Conservation (phyloP, 2,329 filamentous ascomycete species). For the Neoascochyta sp. region DNA sequence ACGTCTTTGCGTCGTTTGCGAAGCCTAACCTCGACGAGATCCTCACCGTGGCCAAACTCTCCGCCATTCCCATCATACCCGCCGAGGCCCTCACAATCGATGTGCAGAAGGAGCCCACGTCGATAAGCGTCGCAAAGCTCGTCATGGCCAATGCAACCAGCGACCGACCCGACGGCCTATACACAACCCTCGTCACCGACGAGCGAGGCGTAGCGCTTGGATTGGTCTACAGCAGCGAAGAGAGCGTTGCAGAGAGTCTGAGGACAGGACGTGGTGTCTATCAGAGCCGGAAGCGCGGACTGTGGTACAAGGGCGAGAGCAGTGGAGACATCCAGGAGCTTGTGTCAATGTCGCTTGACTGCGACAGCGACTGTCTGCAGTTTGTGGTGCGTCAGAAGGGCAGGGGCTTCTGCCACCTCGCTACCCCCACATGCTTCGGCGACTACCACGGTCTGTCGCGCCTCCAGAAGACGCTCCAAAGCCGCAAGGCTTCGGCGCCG, state of each 20-base stretch:
- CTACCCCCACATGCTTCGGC: slow-evolving; percentile 90
- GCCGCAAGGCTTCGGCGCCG: slow-evolving; percentile 77
- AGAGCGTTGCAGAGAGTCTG: slow-evolving; percentile 83
- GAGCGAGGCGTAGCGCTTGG: slow-evolving; percentile 81
- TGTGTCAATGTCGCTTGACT: slow-evolving; percentile 79
- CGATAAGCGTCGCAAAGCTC: slow-evolving; percentile 66
- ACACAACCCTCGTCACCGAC: slow-evolving; percentile 88
- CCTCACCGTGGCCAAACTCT: slow-evolving; percentile 42
- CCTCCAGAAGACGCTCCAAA: slow-evolving; percentile 80
- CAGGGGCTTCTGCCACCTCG: slow-evolving; percentile 86
- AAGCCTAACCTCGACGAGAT: slow-evolving; percentile 41
- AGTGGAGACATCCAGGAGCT: slow-evolving; percentile 93
- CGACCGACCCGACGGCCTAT: slow-evolving; percentile 77
- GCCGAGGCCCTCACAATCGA: slow-evolving; percentile 67
- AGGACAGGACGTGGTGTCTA: slow-evolving; percentile 82
- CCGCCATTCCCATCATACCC: slow-evolving; percentile 68
- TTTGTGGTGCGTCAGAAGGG: slow-evolving; percentile 90
- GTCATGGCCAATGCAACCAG: slow-evolving; percentile 73
- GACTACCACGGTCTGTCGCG: slow-evolving; percentile 74
- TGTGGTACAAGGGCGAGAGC: slow-evolving; percentile 95
- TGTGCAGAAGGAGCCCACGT: slow-evolving; percentile 53
- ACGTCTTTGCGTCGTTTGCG: slow-evolving; percentile 51
- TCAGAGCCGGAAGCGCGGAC: slow-evolving; percentile 87
- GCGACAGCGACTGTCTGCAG: slow-evolving; percentile 86
- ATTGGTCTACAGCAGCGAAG: slow-evolving; percentile 88